phyloP scores from a whole-genome alignment of 2,329 filamentous ascomycete genomes.

The Helotiales sp. region DNA sequence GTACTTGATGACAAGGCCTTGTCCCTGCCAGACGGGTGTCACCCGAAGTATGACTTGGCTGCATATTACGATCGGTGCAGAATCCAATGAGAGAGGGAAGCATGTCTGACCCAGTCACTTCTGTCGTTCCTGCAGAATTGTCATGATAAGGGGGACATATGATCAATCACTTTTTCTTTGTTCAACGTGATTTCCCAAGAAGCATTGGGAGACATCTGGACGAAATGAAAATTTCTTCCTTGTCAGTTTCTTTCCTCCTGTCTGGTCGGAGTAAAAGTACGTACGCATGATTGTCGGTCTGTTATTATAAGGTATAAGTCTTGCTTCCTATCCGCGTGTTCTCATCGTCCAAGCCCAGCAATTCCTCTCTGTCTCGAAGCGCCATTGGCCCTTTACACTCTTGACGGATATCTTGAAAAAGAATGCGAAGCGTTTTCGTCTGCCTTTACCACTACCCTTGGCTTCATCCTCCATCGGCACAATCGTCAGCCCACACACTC shows the following conservation, averaged over 20 bases:
- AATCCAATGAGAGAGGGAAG: background rate
- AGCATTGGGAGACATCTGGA: background rate
- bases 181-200: background rate
- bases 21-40: background rate
- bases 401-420: background rate
- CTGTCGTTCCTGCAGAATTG: background rate
- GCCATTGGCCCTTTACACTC: background rate
- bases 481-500: background rate
- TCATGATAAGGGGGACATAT: background rate
- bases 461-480: background rate
- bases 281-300: background rate
- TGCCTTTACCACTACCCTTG: background rate
- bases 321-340: background rate
- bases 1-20: background rate
- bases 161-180: slow-evolving; percentile 4
- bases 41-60: background rate
- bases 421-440: background rate
- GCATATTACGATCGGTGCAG: background rate
- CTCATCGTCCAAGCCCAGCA: background rate
- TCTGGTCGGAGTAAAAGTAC: background rate
- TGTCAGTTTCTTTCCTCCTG: background rate
- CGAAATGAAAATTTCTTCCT: slow-evolving; percentile 2
- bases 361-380: background rate
- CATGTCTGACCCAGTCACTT: background rate
- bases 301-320: background rate